Conservation (phyloP, 2,329 filamentous ascomycete genomes). For the Trichoderma gracile region DNA sequence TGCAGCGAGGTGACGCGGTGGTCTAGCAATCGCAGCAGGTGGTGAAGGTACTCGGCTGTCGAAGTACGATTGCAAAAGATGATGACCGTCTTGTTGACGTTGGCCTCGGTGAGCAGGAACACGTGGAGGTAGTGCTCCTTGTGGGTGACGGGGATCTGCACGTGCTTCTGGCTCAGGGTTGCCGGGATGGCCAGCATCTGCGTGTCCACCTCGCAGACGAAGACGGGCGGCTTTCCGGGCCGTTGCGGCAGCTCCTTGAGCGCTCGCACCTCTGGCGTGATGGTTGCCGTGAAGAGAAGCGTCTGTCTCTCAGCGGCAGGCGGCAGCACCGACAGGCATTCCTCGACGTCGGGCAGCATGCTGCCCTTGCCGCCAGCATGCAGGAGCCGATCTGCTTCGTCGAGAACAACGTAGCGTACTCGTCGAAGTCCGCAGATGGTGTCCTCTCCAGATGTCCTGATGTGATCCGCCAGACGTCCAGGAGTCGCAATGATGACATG, state of each 20-base stretch:
- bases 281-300: constrained; percentile 91
- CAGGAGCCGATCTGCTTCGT: constrained; percentile 91
- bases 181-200: constrained; percentile 73
- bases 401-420: constrained; percentile 83
- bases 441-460: constrained; percentile 86
- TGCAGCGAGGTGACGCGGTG: constrained; percentile 92
- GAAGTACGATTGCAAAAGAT: constrained; percentile 92
- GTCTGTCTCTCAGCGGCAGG: constrained; percentile 81
- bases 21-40: constrained; percentile 78
- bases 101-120: constrained; percentile 76
- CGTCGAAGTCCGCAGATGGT: constrained; percentile 79
- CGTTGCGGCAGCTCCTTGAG: constrained; percentile 75
- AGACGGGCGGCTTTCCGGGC: constrained; percentile 72
- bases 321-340: constrained; percentile 80
- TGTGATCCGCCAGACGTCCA: constrained; percentile 89
- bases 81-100: constrained; percentile 75
- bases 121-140: constrained; percentile 94
- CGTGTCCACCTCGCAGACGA: constrained; percentile 85
- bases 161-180: constrained; percentile 79
- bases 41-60: constrained; percentile 86
- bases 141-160: constrained; percentile 87
- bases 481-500: constrained; percentile 95
- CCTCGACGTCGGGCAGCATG: constrained; percentile 93
- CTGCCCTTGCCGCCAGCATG: constrained; percentile 71
- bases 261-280: constrained; percentile 87